Evolutionary conservation across 495 filamentous ascomycete species (phyloP).

Genomic region (Jackrogersella multiformis): DNA sequence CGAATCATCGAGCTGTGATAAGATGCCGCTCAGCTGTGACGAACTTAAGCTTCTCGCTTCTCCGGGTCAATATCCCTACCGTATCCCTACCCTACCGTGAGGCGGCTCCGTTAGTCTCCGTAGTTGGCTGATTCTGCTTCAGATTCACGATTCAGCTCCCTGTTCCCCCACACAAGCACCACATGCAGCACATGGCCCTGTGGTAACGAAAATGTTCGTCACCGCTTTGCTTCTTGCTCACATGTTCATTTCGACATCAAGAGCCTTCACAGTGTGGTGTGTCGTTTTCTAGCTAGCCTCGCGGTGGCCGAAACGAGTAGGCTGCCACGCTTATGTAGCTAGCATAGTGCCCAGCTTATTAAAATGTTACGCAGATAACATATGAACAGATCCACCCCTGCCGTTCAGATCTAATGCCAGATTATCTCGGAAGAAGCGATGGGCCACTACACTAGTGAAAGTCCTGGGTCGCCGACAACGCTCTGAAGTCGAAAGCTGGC

Average conservation of each 20-base stretch:
- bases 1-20: constrained; percentile 37
- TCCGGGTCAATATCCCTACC: constrained; percentile 33
- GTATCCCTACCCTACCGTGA: constrained; percentile 34
- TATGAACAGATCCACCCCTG: constrained; percentile 14
- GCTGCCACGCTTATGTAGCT: constrained; percentile 10
- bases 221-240: constrained; percentile 24
- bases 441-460: neutral
- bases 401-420: constrained; percentile 9
- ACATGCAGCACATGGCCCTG: constrained; percentile 31
- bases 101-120: constrained; percentile 3
- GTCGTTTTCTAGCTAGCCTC: neutral
- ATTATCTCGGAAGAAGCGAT: neutral
- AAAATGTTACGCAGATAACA: constrained; percentile 6
- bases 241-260: constrained; percentile 29
- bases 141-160: constrained; percentile 32
- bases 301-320: constrained; percentile 5
- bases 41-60: constrained; percentile 33
- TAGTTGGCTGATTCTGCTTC: constrained; percentile 27
- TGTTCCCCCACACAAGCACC: constrained; percentile 32
- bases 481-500: constrained; percentile 22
- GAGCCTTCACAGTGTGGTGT: neutral
- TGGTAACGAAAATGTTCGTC: constrained; percentile 31
- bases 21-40: constrained; percentile 40
- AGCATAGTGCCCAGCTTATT: constrained; percentile 4
- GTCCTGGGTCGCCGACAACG: constrained; percentile 26